Percentiles rank a stretch among this genome's conserved stretches.
Conservation (phyloP, 768 basidiomycete genomes). For the Obba rivulosa region DNA sequence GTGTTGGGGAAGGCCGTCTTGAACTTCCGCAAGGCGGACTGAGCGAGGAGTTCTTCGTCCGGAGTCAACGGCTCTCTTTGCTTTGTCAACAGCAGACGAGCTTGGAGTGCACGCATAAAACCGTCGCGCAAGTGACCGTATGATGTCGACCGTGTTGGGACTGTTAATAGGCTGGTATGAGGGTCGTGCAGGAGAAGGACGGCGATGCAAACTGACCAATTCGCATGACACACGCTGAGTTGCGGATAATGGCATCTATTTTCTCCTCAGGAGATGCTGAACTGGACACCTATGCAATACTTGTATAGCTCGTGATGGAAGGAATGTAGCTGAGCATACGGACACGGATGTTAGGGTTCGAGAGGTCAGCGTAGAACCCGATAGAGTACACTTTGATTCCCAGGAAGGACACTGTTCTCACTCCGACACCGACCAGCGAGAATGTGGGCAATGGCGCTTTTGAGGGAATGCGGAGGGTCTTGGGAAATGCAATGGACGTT, state of each 20-base stretch:
- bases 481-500: constrained; percentile 72
- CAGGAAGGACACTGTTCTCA: constrained; percentile 85
- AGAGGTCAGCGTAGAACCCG: constrained; percentile 83
- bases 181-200: background rate
- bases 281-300: constrained; percentile 42
- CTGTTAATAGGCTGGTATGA: constrained; percentile 28
- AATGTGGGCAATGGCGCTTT: constrained; percentile 57
- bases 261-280: constrained; percentile 63
- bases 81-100: constrained; percentile 48
- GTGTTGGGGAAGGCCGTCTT: constrained; percentile 75
- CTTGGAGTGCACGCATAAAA: constrained; percentile 69
- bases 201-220: constrained; percentile 44
- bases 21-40: constrained; percentile 63
- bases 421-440: constrained; percentile 77
- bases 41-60: constrained; percentile 51
- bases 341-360: constrained; percentile 47
- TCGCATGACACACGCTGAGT: constrained; percentile 66
- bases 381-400: constrained; percentile 86
- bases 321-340: background rate
- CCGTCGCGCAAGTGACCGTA: constrained; percentile 81
- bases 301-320: background rate
- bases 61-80: constrained; percentile 49
- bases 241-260: constrained; percentile 59
- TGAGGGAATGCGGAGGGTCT: constrained; percentile 54
- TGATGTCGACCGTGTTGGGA: constrained; percentile 75